A percentile compares a stretch with the other conserved stretches of the same genome.
Conservation (phyloP, 257 asterid species). For the Gentiana macrophylla region DNA sequence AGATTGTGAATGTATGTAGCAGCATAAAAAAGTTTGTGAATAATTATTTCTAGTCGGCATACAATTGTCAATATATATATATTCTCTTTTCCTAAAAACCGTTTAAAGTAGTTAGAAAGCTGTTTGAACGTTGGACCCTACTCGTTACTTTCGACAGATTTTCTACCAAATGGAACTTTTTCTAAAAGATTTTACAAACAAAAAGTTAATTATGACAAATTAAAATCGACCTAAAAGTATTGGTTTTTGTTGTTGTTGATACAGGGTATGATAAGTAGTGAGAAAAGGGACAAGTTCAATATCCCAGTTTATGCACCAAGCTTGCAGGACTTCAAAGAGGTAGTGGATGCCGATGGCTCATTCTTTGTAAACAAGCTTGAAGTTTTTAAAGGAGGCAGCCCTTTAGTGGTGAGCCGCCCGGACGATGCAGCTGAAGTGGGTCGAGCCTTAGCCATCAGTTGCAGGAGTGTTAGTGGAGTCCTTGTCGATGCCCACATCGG, state of each 20-base stretch:
- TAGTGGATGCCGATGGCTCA: conserved; percentile 70
- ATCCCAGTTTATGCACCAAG: conserved; percentile 92
- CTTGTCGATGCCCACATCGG: conserved; percentile 94
- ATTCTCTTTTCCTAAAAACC: not conserved
- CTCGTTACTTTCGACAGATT: too few relatives aligned
- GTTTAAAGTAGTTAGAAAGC: too few relatives aligned
- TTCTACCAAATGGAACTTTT: not conserved
- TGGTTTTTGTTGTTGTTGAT: not conserved
- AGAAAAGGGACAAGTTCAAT: conserved; percentile 75
- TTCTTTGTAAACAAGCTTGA: conserved; percentile 61
- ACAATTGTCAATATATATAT: not conserved
- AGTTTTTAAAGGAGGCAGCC: conserved; percentile 84
- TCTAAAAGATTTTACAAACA: not conserved
- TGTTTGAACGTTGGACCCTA: too few relatives aligned
- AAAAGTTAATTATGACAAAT: not conserved
- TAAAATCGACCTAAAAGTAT: not conserved
- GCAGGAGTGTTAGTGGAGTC: conserved; percentile 81
- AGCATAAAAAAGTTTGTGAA: not conserved
- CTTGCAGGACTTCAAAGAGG: conserved; percentile 82
- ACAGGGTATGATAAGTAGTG: conserved; percentile 67
- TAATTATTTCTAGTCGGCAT: conserved; percentile 3
- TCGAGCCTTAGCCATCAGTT: conserved; percentile 73
- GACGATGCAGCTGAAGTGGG: conserved; percentile 83
- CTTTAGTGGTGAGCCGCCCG: conserved; percentile 72
- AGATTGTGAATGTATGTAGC: not conserved